A percentile compares a stretch with the other conserved stretches of the same genome.
These are phyloP conservation scores for Ceratobasidium sp. DNA, from an alignment of 1,284 basidiomycete species.

Conservation along the genomic window DNA sequence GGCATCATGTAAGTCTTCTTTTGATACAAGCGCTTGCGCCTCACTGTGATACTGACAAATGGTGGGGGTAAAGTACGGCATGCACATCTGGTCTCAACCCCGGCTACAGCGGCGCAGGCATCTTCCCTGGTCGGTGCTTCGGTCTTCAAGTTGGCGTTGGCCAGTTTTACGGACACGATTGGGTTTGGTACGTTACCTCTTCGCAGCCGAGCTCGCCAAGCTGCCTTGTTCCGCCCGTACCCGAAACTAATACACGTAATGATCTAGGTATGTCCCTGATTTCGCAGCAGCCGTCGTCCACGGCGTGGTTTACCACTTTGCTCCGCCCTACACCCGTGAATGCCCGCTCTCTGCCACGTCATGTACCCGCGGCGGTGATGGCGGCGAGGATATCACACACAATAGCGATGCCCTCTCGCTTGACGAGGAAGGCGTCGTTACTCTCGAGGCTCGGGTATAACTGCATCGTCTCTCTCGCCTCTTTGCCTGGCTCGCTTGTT, in stretches of 20 bases:
- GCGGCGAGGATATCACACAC: not conserved
- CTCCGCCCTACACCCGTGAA: constrained; percentile 46
- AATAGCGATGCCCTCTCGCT: constrained; percentile 34
- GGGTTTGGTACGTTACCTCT: constrained; percentile 45
- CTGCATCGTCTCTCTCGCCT: not conserved
- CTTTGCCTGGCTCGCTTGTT: not conserved
- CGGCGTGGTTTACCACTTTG: constrained; percentile 43
- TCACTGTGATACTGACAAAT: constrained; percentile 22
- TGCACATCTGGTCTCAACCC: constrained; percentile 46
- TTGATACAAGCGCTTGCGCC: not conserved
- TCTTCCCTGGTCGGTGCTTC: constrained; percentile 47
- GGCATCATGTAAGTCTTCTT: constrained; percentile 45
- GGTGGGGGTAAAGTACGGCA: constrained; percentile 33
- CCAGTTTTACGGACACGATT: constrained; percentile 45
- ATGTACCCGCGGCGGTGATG: constrained; percentile 15
- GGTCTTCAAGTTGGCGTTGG: constrained; percentile 46
- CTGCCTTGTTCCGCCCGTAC: not conserved
- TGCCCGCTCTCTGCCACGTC: constrained; percentile 40
- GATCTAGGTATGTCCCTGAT: constrained; percentile 46
- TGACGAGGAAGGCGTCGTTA: constrained; percentile 39
- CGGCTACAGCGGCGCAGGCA: constrained; percentile 47
- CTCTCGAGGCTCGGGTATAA: constrained; percentile 43
- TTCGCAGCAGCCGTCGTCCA: constrained; percentile 44
- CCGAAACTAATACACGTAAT: not conserved
- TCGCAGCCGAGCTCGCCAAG: not conserved